Evolutionary conservation across 164 flowering plant genomes (phyloP), one percentile per base, ranked within the genome.

Genomic region (Akebia trifoliata): DNA sequence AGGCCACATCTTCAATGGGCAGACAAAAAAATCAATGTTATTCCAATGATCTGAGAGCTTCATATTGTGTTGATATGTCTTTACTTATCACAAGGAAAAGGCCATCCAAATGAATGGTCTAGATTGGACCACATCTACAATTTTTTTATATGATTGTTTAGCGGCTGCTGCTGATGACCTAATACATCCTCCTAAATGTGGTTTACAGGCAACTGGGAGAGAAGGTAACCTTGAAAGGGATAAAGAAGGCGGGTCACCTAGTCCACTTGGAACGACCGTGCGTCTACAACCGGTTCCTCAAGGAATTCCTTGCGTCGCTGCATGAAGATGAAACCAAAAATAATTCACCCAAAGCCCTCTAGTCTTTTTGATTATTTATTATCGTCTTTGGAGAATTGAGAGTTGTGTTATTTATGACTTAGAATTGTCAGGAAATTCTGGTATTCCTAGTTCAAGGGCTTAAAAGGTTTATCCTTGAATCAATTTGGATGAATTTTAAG

Each of bases 181-280:
- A n/a, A n/a, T 15, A 21, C 3, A 40, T 40, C 44, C 39, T 44
- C 20, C 28, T 59, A 6, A 26, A 48, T 56, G 39, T 49, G 30
- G 54, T 59, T n/a, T 22, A 53, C 81, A 93, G 99, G 80, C 81
- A 87, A 69, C 64, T 94, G 39, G 99, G 96, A 29, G 87, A 76
- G 6, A 78, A 76, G 14, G 78, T 84, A 18, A 81, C 87, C 21
- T 43, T 79, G 39, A 42, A 83, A 54, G 67, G 78, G 46, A 87
- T 94, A 70, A 60, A 72, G 77, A 86, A 87, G 55, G 95, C 84
- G 5, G 99, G 99, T 43, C 99, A 94, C 66, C 77, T 93, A 67
- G 96, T 79, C 69, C 99, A 86, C 63, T 71, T 93, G 14, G 99
- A 94, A 69, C 66, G 97, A 18, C 99, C 99, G 20, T 87, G 95